Conservation (phyloP, 176 grass and related monocot genomes). For the Eremochloa ophiuroides region DNA sequence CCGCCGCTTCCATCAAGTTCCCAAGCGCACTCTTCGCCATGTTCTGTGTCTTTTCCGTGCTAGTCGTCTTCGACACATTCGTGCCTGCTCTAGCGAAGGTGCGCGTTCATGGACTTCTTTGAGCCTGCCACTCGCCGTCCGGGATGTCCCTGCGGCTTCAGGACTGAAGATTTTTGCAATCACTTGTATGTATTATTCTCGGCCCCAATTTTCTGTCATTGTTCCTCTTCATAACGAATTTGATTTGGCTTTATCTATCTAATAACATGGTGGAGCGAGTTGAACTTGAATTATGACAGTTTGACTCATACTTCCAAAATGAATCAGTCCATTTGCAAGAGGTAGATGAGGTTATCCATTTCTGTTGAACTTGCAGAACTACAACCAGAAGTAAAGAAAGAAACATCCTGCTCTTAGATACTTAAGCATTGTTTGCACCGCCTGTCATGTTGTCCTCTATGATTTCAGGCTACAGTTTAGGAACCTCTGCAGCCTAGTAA, state of each 20-base stretch:
- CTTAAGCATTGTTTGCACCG: background rate
- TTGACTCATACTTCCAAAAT: background rate
- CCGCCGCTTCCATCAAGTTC: slow-evolving; percentile 79
- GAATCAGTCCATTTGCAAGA: background rate
- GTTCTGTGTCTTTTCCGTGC: slow-evolving; percentile 83
- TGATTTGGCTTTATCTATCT: background rate
- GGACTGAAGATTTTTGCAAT: slow-evolving; percentile 83
- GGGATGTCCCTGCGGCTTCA: slow-evolving; percentile 64
- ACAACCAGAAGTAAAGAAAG: background rate
- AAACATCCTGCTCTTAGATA: background rate
- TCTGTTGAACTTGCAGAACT: background rate
- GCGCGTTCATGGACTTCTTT: slow-evolving; percentile 61
- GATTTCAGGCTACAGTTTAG: background rate
- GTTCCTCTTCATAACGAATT: background rate
- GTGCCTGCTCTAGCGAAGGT: slow-evolving; percentile 61
- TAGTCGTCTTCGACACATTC: slow-evolving; percentile 48
- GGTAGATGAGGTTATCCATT: background rate
- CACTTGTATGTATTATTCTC: slow-evolving; percentile 34
- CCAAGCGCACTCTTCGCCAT: slow-evolving; percentile 84
- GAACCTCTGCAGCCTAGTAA: background rate
- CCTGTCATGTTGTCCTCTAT: background rate
- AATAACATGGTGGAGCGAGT: background rate
- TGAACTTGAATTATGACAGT: background rate
- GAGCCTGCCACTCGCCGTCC: slow-evolving; percentile 73
- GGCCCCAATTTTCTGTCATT: background rate